Percentiles rank a stretch among this genome's conserved stretches.
Evolutionary conservation across 2,329 filamentous ascomycete genomes (phyloP).

Genomic region (Helotiales sp.): DNA sequence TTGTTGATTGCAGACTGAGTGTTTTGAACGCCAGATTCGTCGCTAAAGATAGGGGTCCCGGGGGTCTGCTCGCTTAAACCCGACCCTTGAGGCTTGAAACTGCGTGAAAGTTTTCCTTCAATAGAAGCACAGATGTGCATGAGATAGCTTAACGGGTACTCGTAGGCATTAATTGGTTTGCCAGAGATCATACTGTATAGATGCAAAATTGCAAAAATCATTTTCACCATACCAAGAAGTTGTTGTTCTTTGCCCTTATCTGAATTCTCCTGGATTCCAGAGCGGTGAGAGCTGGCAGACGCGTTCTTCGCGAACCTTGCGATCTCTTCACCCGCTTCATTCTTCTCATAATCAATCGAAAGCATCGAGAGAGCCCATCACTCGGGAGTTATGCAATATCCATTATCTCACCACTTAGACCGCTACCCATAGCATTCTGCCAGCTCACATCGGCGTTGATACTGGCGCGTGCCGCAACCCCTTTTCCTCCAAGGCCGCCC

Average conservation of each 20-base stretch:
- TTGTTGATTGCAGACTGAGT: too few relatives aligned
- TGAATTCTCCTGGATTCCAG: background rate
- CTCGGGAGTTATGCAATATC: background rate
- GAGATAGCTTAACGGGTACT: too few relatives aligned
- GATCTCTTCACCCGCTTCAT: background rate
- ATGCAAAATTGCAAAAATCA: background rate
- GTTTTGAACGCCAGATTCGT: too few relatives aligned
- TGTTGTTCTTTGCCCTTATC: background rate
- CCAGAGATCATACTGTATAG: too few relatives aligned
- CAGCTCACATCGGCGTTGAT: background rate
- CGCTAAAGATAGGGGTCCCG: too few relatives aligned
- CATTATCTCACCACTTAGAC: background rate
- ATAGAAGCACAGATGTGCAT: too few relatives aligned
- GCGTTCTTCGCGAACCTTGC: background rate
- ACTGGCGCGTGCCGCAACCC: background rate
- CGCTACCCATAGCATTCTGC: background rate
- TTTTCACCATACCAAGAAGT: too few relatives aligned
- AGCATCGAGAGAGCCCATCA: background rate
- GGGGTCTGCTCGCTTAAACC: too few relatives aligned
- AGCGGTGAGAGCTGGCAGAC: constrained; percentile 5
- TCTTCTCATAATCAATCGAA: background rate
- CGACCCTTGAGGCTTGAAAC: too few relatives aligned
- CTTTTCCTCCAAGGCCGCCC: background rate
- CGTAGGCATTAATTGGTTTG: too few relatives aligned
- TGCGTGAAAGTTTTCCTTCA: too few relatives aligned